Evolutionary conservation across 768 basidiomycete species (phyloP).

Genomic region (Mycena polygramma): DNA sequence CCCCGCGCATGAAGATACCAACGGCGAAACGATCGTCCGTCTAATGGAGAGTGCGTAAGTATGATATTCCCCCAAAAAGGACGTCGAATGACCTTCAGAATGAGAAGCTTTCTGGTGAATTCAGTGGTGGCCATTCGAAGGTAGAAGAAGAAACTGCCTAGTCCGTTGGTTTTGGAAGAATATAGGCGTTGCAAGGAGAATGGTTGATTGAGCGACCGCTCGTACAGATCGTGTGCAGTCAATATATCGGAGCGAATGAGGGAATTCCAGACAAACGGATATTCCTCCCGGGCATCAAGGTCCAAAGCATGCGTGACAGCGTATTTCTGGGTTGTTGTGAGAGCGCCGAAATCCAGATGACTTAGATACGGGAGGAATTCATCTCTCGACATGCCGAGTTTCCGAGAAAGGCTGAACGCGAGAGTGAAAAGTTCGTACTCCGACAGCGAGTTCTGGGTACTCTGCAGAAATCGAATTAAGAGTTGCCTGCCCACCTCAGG

Average conservation of each 20-base stretch:
- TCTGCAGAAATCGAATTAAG: conserved; percentile 61
- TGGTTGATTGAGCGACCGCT: conserved; percentile 63
- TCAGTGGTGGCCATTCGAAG: conserved; percentile 67
- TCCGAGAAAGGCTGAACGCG: conserved; percentile 59
- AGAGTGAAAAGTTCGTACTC: conserved; percentile 74
- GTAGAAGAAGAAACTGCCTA: conserved; percentile 73
- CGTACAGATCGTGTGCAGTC: conserved; percentile 61
- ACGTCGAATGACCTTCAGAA: conserved; percentile 61
- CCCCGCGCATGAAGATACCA: conserved; percentile 74
- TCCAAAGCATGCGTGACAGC: conserved; percentile 59
- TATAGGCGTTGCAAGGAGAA: conserved; percentile 73
- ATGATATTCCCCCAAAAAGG: not conserved
- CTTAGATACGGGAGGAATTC: conserved; percentile 60
- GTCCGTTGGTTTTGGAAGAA: conserved; percentile 64
- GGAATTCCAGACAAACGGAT: conserved; percentile 74
- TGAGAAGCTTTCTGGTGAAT: conserved; percentile 69
- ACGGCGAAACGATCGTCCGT: conserved; percentile 72
- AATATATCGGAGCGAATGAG: conserved; percentile 73
- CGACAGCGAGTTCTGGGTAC: conserved; percentile 65
- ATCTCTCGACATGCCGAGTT: conserved; percentile 49
- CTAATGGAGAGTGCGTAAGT: conserved; percentile 45
- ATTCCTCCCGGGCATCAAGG: conserved; percentile 51
- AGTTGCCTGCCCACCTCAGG: conserved; percentile 56
- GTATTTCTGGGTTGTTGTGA: conserved; percentile 67
- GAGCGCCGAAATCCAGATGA: conserved; percentile 70